Conservation (phyloP, 805 yeast species). For the Candida nonsorbophila region DNA sequence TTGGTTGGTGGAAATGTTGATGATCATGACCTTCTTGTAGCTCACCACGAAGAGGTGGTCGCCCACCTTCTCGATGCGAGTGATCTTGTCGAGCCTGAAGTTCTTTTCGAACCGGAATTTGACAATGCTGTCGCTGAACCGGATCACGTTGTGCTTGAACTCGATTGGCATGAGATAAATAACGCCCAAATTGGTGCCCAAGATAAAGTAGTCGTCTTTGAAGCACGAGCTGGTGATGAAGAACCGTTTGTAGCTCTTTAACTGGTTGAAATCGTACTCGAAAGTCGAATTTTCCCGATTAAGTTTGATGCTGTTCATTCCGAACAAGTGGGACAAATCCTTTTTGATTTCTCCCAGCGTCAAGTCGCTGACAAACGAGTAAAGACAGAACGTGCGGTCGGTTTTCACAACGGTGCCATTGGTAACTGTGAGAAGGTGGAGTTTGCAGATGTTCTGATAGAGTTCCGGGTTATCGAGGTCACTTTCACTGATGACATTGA, state of each 20-base stretch:
- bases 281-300: constrained; percentile 2
- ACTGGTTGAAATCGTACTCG: constrained; percentile 3
- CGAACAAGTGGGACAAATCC: constrained; percentile 10
- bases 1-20: constrained; percentile 7
- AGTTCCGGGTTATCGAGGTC: constrained; percentile 12
- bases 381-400: constrained; percentile 4
- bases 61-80: constrained; percentile 6
- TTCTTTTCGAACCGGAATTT: constrained; percentile 10
- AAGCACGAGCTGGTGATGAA: constrained; percentile 10
- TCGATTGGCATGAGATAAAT: constrained; percentile 7
- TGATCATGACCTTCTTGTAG: constrained; percentile 7
- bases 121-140: constrained; percentile 7
- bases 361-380: constrained; percentile 6
- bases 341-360: constrained; percentile 11
- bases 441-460: constrained; percentile 9
- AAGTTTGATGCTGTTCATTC: constrained; percentile 9
- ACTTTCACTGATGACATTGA: constrained; percentile 11
- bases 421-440: constrained; percentile 2
- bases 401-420: constrained; percentile 3
- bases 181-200: constrained; percentile 10
- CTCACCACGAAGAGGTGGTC: constrained; percentile 8
- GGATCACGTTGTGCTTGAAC: constrained; percentile 1
- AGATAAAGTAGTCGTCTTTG: constrained; percentile 8
- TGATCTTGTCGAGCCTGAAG: constrained; percentile 9
- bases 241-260: constrained; percentile 6